These are phyloP conservation scores for Cymbidium sinense DNA, from an alignment of 106 monocot species.

Conservation along the genomic window DNA sequence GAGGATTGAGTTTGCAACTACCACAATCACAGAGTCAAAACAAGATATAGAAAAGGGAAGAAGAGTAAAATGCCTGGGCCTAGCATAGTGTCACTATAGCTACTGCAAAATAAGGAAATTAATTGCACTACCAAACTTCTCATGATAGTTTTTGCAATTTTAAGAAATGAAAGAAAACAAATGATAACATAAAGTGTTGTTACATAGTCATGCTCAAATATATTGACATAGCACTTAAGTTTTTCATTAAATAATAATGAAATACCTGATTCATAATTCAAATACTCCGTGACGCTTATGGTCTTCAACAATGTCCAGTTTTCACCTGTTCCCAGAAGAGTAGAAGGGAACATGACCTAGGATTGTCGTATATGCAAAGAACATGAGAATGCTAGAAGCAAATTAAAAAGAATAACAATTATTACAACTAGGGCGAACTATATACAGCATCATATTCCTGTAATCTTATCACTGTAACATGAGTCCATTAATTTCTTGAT, in stretches of 20 bases:
- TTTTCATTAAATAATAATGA: background rate
- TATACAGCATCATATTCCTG: background rate
- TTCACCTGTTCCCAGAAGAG: constrained; percentile 92
- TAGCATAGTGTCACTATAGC: background rate
- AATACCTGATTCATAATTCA: constrained; percentile 94
- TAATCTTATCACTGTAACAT: background rate
- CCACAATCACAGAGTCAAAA: background rate
- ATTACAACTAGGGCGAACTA: background rate
- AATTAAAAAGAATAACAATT: background rate
- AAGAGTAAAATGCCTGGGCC: background rate
- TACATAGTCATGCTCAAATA: background rate
- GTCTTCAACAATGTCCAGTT: constrained; percentile 96
- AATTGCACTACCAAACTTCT: background rate
- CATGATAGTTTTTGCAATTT: background rate
- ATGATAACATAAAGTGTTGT: background rate
- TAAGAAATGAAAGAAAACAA: background rate
- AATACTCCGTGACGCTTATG: constrained; percentile 95
- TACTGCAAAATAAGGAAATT: background rate
- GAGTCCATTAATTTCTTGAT: background rate
- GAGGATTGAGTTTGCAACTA: background rate
- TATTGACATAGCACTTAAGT: background rate
- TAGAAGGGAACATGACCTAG: constrained; percentile 98
- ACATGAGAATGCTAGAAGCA: background rate
- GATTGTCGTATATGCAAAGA: constrained; percentile 11
- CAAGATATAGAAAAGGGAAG: background rate